These are phyloP conservation scores for Ustilago cynodontis DNA, from an alignment of 1,284 basidiomycete genomes.

Conservation along the genomic window DNA sequence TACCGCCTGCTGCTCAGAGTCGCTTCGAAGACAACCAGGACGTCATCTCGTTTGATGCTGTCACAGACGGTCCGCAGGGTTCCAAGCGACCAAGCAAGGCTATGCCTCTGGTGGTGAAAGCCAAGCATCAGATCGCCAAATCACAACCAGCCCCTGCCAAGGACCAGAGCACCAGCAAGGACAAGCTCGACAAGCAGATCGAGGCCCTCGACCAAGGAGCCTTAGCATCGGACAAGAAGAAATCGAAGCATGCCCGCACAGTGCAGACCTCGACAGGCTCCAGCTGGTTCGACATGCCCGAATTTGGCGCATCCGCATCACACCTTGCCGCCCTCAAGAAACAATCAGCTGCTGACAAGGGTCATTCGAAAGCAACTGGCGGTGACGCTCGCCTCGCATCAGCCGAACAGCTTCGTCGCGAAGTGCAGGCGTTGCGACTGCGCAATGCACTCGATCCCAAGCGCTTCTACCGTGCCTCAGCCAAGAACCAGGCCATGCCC, in stretches of 20 bases:
- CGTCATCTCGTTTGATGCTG: slow-evolving; percentile 43
- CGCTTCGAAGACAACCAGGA: slow-evolving; percentile 52
- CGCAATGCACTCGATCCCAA: slow-evolving; percentile 95
- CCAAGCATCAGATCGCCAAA: slow-evolving; percentile 38
- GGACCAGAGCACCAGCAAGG: slow-evolving; percentile 7
- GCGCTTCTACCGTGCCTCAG: slow-evolving; percentile 87
- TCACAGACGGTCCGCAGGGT: slow-evolving; percentile 1
- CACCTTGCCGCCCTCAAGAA: slow-evolving; percentile 38
- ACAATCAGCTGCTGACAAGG: slow-evolving; percentile 42
- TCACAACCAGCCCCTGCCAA: slow-evolving; percentile 12
- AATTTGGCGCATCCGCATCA: slow-evolving; percentile 72
- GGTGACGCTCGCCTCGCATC: slow-evolving; percentile 61
- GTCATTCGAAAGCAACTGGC: slow-evolving; percentile 48
- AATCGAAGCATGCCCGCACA: slow-evolving; percentile 42
- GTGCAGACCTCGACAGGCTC: slow-evolving; percentile 76
- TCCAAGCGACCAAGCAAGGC: slow-evolving; percentile 31
- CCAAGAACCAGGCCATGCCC: slow-evolving; percentile 77
- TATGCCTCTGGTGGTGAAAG: slow-evolving; percentile 43
- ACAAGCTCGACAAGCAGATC: slow-evolving; percentile 50
- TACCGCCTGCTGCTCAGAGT: slow-evolving; percentile 9
- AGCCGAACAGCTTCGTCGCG: slow-evolving; percentile 79
- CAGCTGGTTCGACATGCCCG: slow-evolving; percentile 91
- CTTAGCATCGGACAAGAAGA: slow-evolving; percentile 25
- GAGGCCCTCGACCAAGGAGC: slow-evolving; percentile 32
- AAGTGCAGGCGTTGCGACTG: slow-evolving; percentile 91